phyloP scores from a whole-genome alignment of 192 early-diverging fungal genomes.

The Rhizophagus sp. region DNA sequence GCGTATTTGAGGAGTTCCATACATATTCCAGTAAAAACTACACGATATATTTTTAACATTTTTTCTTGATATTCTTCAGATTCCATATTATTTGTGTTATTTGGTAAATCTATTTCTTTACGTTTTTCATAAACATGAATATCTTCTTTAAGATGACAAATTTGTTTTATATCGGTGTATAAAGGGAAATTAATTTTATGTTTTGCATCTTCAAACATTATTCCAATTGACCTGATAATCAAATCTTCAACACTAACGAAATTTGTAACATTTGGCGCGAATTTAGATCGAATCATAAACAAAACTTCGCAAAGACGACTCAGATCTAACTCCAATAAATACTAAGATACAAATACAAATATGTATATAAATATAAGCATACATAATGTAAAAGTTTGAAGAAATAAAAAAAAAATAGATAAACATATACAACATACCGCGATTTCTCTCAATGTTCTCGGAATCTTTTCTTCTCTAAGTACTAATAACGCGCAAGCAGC shows the following conservation, averaged over 20 bases:
- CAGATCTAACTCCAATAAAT: not conserved
- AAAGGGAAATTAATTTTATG: not conserved
- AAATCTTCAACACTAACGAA: not conserved
- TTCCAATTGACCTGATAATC: not conserved
- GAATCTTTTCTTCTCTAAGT: constrained; percentile 12
- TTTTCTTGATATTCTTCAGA: not conserved
- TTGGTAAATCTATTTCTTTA: not conserved
- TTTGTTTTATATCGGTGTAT: not conserved
- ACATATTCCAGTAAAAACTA: not conserved
- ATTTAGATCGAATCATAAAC: not conserved
- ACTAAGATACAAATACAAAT: not conserved
- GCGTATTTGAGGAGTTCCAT: constrained; percentile 1
- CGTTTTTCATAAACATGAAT: not conserved
- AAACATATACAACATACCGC: not conserved
- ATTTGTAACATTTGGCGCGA: not conserved
- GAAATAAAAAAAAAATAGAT: not conserved
- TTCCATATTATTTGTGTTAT: not conserved
- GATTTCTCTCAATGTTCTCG: constrained; percentile 3
- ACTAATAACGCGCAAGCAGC: constrained; percentile 8
- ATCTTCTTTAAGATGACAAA: constrained; percentile 4
- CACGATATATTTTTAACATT: constrained; percentile 4
- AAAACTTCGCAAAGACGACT: not conserved
- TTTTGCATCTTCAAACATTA: not conserved
- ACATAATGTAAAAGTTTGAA: not conserved
- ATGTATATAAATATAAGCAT: no score